These are phyloP conservation scores for Yamadazyma sp. DNA, from an alignment of 1,139 yeast species.

Conservation along the genomic window DNA sequence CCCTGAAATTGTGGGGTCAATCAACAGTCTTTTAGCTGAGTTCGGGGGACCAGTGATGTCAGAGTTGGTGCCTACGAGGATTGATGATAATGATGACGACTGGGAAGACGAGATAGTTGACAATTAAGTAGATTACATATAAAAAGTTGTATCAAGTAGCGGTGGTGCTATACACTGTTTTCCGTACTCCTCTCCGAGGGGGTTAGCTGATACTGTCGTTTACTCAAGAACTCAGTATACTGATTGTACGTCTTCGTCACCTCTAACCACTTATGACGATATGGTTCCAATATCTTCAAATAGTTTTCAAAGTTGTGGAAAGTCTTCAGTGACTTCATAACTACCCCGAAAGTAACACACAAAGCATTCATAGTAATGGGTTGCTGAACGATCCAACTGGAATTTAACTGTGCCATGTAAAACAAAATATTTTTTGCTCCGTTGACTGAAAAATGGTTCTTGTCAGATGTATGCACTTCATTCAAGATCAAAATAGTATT, in stretches of 20 bases:
- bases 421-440: slow-evolving; percentile 4
- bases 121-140: slow-evolving; percentile 13
- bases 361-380: slow-evolving; percentile 3
- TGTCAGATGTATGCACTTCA: background rate
- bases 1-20: slow-evolving; percentile 54
- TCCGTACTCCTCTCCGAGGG: background rate
- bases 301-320: slow-evolving; percentile 3
- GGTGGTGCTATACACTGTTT: background rate
- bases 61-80: slow-evolving; percentile 44
- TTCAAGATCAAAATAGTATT: slow-evolving; percentile 1
- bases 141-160: no score
- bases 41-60: slow-evolving; percentile 60
- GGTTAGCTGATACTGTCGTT: background rate
- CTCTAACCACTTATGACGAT: slow-evolving; percentile 3
- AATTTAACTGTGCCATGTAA: slow-evolving; percentile 3
- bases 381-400: slow-evolving; percentile 3
- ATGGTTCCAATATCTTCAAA: slow-evolving; percentile 1
- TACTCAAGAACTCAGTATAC: background rate
- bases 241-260: background rate
- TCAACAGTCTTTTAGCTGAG: slow-evolving; percentile 47
- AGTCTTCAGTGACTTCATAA: slow-evolving; percentile 2
- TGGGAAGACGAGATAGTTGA: slow-evolving; percentile 48
- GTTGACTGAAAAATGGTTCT: background rate
- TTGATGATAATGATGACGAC: slow-evolving; percentile 40
- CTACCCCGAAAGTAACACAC: background rate